These are phyloP conservation scores for Wickerhamiella brachini DNA, from an alignment of 805 yeast genomes.

Conservation along the genomic window DNA sequence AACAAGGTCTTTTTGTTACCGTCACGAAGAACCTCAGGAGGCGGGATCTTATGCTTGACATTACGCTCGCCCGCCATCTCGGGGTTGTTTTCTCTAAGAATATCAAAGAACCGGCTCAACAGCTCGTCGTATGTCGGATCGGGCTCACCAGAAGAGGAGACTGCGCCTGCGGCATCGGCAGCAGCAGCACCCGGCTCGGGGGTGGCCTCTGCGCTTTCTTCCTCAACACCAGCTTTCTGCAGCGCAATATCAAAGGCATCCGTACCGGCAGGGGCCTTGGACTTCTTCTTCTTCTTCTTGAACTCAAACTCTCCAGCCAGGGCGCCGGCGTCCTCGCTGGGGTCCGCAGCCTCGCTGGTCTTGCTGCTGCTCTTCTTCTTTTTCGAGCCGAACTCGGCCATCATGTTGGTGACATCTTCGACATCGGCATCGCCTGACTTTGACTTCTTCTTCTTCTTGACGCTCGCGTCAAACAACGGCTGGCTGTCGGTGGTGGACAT, in stretches of 20 bases:
- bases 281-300: slow-evolving; percentile 71
- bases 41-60: slow-evolving; percentile 89
- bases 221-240: slow-evolving; percentile 78
- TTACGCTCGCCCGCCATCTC: slow-evolving; percentile 95
- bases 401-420: slow-evolving; percentile 43
- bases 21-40: slow-evolving; percentile 93
- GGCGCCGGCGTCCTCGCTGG: slow-evolving; percentile 27
- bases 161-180: slow-evolving; percentile 17
- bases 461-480: slow-evolving; percentile 23
- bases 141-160: slow-evolving; percentile 10
- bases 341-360: slow-evolving; percentile 25
- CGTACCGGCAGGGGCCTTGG: slow-evolving; percentile 43
- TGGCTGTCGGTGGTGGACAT: slow-evolving; percentile 9
- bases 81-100: slow-evolving; percentile 87
- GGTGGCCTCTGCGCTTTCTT: slow-evolving; percentile 20
- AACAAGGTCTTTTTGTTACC: slow-evolving; percentile 93
- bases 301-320: slow-evolving; percentile 25
- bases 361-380: slow-evolving; percentile 24
- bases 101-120: slow-evolving; percentile 70
- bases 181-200: slow-evolving; percentile 9
- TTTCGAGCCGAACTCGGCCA: slow-evolving; percentile 55
- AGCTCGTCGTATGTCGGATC: slow-evolving; percentile 55
- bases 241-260: slow-evolving; percentile 80
- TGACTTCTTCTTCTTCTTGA: slow-evolving; percentile 24
- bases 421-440: slow-evolving; percentile 16